Conservation (phyloP, 2,329 filamentous ascomycete genomes). For the Apiospora aurea region DNA sequence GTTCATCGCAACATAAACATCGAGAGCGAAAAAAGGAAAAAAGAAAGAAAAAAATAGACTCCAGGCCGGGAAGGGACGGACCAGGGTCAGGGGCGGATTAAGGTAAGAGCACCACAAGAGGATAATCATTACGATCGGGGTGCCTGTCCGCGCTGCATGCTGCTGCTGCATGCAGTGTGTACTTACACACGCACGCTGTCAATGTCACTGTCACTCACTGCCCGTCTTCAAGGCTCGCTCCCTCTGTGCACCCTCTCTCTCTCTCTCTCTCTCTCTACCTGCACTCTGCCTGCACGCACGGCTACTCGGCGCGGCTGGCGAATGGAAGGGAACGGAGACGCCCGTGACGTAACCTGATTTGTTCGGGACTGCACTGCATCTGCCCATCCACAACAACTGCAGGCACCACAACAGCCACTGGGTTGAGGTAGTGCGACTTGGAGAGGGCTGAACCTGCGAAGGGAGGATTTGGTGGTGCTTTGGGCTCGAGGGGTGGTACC, state of each 20-base stretch:
- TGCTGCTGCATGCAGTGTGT: background rate
- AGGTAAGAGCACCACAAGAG: no score
- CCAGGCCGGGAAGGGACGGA: background rate
- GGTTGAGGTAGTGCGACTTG: background rate
- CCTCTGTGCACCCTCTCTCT: no score
- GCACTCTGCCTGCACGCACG: background rate
- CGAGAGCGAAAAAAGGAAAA: no score
- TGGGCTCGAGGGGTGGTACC: constrained; percentile 11
- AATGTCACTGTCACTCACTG: background rate
- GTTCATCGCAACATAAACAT: constrained; percentile 7
- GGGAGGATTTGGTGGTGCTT: constrained; percentile 20
- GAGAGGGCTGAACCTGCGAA: constrained; percentile 5
- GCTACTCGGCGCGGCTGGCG: constrained; percentile 18
- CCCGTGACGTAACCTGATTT: constrained; percentile 18
- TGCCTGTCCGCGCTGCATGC: constrained; percentile 4
- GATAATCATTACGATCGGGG: background rate
- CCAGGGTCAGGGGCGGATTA: background rate
- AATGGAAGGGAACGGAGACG: background rate
- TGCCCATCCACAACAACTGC: constrained; percentile 14
- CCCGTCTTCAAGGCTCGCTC: background rate
- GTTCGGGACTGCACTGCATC: constrained; percentile 2
- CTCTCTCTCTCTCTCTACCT: no score
- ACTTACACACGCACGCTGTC: background rate
- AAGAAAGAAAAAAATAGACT: background rate
- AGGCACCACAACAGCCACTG: constrained; percentile 5